Conservation (phyloP, 2,329 filamentous ascomycete genomes). For the Eutypa lata region DNA sequence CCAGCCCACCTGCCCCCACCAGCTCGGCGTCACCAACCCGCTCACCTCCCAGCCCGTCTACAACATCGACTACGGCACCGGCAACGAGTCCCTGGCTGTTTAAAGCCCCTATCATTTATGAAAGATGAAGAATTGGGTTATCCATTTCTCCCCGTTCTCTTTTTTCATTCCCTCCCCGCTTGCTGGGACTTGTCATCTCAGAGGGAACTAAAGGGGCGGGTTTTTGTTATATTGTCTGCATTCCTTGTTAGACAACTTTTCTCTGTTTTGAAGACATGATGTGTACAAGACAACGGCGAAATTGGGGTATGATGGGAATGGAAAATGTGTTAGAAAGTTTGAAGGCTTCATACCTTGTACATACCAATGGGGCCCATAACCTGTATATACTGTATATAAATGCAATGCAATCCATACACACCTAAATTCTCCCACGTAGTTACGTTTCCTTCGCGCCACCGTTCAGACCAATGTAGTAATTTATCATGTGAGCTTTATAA, state of each 20-base stretch:
- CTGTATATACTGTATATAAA: background rate
- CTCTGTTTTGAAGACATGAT: too few relatives aligned
- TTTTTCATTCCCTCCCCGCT: background rate
- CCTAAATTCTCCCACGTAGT: background rate
- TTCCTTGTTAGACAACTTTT: too few relatives aligned
- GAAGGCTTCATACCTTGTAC: background rate
- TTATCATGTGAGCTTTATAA: too few relatives aligned
- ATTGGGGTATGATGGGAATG: too few relatives aligned
- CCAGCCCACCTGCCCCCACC: slow-evolving; percentile 42
- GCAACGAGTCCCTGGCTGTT: slow-evolving; percentile 22
- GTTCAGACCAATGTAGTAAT: background rate
- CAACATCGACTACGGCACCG: slow-evolving; percentile 45
- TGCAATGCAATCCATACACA: background rate
- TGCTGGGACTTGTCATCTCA: too few relatives aligned
- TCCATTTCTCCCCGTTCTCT: background rate
- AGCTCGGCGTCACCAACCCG: slow-evolving; percentile 33
- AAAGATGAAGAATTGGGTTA: too few relatives aligned
- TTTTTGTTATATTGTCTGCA: too few relatives aligned
- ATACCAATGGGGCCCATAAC: too few relatives aligned
- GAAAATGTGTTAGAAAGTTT: too few relatives aligned
- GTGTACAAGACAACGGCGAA: too few relatives aligned
- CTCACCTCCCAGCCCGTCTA: slow-evolving; percentile 40
- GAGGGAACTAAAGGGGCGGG: too few relatives aligned
- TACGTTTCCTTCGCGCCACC: background rate
- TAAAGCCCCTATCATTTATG: too few relatives aligned